These are phyloP conservation scores for Hypoxylon sp. DNA, from an alignment of 2,329 filamentous ascomycete species.

Conservation along the genomic window DNA sequence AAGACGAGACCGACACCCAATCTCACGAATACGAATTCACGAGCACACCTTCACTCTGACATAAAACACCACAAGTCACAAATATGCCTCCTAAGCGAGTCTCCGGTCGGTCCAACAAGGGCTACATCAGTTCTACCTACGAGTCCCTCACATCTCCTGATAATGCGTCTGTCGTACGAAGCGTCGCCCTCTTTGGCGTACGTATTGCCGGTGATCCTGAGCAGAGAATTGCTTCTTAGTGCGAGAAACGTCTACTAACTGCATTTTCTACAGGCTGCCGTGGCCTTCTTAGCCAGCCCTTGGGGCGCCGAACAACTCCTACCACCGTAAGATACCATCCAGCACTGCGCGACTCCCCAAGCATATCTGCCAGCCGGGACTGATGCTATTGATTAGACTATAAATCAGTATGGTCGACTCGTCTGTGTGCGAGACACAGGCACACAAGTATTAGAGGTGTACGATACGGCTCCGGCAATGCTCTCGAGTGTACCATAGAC, in stretches of 20 bases:
- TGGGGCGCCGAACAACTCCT: constrained; percentile 70
- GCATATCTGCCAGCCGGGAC: neutral
- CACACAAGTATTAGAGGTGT: constrained; percentile 7
- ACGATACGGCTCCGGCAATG: constrained; percentile 17
- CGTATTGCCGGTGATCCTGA: neutral
- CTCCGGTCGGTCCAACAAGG: constrained; percentile 55
- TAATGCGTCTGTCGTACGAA: constrained; percentile 73
- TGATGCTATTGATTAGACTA: constrained; percentile 15
- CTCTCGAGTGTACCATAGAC: constrained; percentile 4
- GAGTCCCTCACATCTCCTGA: constrained; percentile 70
- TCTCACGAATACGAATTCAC: too few species aligned
- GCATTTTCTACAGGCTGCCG: constrained; percentile 58
- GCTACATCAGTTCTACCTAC: constrained; percentile 67
- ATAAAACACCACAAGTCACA: neutral
- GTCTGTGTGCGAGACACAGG: neutral
- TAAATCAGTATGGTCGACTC: neutral
- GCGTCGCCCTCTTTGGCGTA: constrained; percentile 73
- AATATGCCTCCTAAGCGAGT: constrained; percentile 71
- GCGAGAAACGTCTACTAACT: neutral
- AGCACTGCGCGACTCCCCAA: neutral
- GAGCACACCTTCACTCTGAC: neutral
- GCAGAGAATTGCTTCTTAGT: neutral
- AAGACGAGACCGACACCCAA: too few species aligned
- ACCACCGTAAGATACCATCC: constrained; percentile 62
- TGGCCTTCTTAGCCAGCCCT: constrained; percentile 72